phyloP scores from a whole-genome alignment of 2,329 filamentous ascomycete species.

The Trichoderma koningiopsis region DNA sequence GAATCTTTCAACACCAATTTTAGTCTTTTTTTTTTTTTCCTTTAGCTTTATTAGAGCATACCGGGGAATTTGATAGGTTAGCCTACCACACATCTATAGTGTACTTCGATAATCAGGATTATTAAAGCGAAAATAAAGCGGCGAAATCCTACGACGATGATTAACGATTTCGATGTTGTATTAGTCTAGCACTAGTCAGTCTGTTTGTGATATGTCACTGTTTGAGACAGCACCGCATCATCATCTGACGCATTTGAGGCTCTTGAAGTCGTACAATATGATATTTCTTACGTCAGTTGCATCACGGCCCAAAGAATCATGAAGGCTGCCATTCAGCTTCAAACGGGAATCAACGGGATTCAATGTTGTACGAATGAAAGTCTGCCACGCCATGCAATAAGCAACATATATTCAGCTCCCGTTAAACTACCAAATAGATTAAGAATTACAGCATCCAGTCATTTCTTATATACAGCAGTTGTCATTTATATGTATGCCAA shows the following conservation, averaged over 20 bases:
- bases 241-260: background rate
- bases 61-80: slow-evolving; percentile 9
- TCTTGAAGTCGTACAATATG: background rate
- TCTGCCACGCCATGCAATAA: background rate
- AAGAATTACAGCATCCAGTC: background rate
- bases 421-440: background rate
- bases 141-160: background rate
- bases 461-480: background rate
- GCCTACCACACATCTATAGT: slow-evolving; percentile 25
- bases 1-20: background rate
- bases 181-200: background rate
- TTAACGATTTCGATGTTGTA: background rate
- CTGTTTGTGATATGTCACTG: background rate
- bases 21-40: background rate
- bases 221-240: background rate
- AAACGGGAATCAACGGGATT: background rate
- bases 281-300: background rate
- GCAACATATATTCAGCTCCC: background rate
- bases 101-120: slow-evolving; percentile 26
- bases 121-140: slow-evolving; percentile 16
- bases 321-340: background rate
- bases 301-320: background rate
- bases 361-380: slow-evolving; percentile 8
- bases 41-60: slow-evolving; percentile 21
- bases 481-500: background rate